Percentiles rank a stretch among this genome's conserved stretches.
Evolutionary conservation across 495 filamentous ascomycete genomes (phyloP).

Genomic region (Clohesyomyces aquaticus): DNA sequence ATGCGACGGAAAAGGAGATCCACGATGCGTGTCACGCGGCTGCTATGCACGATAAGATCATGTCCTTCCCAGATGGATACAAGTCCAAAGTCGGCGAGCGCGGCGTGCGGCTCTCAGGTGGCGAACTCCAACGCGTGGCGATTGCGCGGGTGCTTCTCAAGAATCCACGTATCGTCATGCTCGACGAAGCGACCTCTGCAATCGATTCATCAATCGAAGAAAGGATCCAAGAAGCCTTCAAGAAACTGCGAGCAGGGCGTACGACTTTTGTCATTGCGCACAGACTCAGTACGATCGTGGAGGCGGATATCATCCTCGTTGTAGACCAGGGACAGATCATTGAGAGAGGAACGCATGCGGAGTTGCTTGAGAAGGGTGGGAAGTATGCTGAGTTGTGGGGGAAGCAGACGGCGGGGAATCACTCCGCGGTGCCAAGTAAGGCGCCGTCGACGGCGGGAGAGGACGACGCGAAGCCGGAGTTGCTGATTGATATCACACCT

Average conservation of each 20-base stretch:
- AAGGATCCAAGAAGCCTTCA: slow-evolving; percentile 36
- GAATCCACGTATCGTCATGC: slow-evolving; percentile 38
- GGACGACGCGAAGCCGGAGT: slow-evolving; percentile 1
- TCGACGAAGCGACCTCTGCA: slow-evolving; percentile 40
- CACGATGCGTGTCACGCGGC: slow-evolving; percentile 56
- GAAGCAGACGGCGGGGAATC: slow-evolving; percentile 30
- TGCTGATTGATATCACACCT: slow-evolving; percentile 31
- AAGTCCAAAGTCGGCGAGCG: slow-evolving; percentile 33
- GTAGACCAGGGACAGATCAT: slow-evolving; percentile 46
- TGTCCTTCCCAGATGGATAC: slow-evolving; percentile 55
- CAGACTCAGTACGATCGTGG: slow-evolving; percentile 46
- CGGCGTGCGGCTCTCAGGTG: slow-evolving; percentile 38
- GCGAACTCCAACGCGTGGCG: slow-evolving; percentile 40
- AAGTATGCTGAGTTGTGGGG: slow-evolving; percentile 38
- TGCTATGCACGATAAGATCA: slow-evolving; percentile 63
- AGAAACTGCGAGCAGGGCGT: slow-evolving; percentile 28
- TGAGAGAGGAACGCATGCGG: slow-evolving; percentile 48
- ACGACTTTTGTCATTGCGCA: slow-evolving; percentile 41
- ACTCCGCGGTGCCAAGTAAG: slow-evolving; percentile 7
- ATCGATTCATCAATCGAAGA: slow-evolving; percentile 36
- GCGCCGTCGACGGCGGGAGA: slow-evolving; percentile 1
- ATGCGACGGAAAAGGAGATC: slow-evolving; percentile 52
- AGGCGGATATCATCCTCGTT: slow-evolving; percentile 49
- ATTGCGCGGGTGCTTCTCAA: slow-evolving; percentile 39
- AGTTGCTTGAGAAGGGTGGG: slow-evolving; percentile 38